Conservation (phyloP, 441 rosid genomes). For the Pelargonium fulgidum region DNA sequence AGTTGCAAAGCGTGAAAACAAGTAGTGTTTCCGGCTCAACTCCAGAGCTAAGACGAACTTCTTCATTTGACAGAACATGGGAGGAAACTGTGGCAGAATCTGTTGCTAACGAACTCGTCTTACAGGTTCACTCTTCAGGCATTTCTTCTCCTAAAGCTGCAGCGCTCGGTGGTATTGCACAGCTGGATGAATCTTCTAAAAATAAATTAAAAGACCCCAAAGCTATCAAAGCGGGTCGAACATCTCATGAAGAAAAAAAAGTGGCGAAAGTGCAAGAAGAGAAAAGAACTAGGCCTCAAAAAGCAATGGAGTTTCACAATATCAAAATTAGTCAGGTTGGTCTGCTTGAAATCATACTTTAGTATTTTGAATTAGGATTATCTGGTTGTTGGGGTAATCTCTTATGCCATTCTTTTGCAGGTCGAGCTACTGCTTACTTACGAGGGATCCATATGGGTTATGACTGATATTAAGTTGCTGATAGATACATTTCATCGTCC, state of each 20-base stretch:
- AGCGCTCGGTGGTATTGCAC: conserved; percentile 46
- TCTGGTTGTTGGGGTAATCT: conserved; percentile 6
- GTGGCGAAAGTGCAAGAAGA: conserved; percentile 60
- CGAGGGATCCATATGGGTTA: conserved; percentile 81
- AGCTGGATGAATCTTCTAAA: conserved; percentile 66
- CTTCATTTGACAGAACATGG: conserved; percentile 93
- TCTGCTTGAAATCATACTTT: conserved; percentile 17
- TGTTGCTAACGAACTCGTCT: conserved; percentile 80
- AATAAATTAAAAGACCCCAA: conserved; percentile 60
- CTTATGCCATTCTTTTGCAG: conserved; percentile 31
- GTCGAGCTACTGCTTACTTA: conserved; percentile 83
- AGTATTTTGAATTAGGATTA: conserved; percentile 10
- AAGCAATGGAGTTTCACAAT: conserved; percentile 77
- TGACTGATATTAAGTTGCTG: conserved; percentile 82
- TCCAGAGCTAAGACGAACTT: conserved; percentile 75
- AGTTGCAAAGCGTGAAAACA: conserved; percentile 36
- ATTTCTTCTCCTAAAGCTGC: conserved; percentile 42
- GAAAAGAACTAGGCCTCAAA: conserved; percentile 77
- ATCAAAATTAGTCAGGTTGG: conserved; percentile 95
- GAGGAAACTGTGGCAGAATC: conserved; percentile 95
- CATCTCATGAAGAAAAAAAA: conserved; percentile 85
- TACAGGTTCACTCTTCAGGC: conserved; percentile 52
- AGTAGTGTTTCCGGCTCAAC: conserved; percentile 36
- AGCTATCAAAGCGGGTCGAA: conserved; percentile 55
- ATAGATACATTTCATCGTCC: conserved; percentile 93